Percentiles rank a stretch among this genome's conserved stretches.
Conservation (phyloP, 129 eudicot genomes). For the Sambucus nigra region DNA sequence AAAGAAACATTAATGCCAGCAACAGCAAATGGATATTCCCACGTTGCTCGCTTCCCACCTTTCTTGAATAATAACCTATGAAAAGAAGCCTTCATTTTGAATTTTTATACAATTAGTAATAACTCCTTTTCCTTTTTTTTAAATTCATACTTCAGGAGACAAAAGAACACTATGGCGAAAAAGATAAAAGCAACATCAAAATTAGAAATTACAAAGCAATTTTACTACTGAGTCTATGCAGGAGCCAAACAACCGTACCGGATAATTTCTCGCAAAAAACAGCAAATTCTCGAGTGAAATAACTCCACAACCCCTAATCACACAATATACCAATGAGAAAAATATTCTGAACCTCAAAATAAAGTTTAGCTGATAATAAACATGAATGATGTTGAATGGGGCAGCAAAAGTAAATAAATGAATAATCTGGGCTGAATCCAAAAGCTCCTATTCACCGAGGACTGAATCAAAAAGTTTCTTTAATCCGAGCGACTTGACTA, state of each 20-base stretch:
- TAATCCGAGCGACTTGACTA: no score
- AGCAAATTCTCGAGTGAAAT: slow-evolving; percentile 81
- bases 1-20: slow-evolving; percentile 72
- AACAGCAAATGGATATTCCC: slow-evolving; percentile 87
- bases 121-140: slow-evolving; percentile 4
- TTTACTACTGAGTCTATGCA: slow-evolving; percentile 8
- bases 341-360: no score
- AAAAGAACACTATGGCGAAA: slow-evolving; percentile 1
- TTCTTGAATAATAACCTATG: slow-evolving; percentile 71
- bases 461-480: no score
- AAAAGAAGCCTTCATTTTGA: slow-evolving; percentile 52
- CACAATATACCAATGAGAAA: no score
- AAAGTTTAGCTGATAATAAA: no score
- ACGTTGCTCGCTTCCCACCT: slow-evolving; percentile 49
- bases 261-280: slow-evolving; percentile 52
- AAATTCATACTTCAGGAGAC: slow-evolving; percentile 6
- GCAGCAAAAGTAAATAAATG: no score
- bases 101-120: slow-evolving; percentile 31
- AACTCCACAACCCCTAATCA: slow-evolving; percentile 73
- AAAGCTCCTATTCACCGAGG: no score
- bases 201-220: neutral
- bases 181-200: neutral
- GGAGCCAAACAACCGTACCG: slow-evolving; percentile 43
- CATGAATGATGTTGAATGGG: no score
- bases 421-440: no score